Evolutionary conservation across 441 rosid species (phyloP), one percentile per base, ranked within the genome.

Genomic region (Mallotus repandus): DNA sequence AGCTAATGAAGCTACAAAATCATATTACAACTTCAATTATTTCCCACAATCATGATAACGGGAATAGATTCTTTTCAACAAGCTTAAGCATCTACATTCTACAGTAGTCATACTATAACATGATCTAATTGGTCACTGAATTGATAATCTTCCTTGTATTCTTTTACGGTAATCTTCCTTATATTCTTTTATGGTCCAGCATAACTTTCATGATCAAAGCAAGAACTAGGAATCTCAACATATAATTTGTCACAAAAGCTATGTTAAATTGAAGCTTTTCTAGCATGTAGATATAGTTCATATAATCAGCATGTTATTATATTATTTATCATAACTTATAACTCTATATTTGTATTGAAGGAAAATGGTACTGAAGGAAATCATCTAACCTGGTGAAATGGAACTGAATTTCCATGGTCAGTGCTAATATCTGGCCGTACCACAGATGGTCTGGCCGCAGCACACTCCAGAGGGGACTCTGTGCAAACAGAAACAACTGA

Each of bases 371-470:
- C 65, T 60, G 55, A 14, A 60, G 50, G 59, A 66, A 71, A 61
- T 66, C 35, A 32, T 14, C 63, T 66, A 54, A 80, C 83, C 77
- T 74, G 80, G 69, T 54, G 53, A 38, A 21, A 38, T n/a, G 56
- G 41, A 41, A 55, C 11, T 43, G 78, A 49, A 66, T 43, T 21
- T 68, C 48, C 48, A 56, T 68, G 63, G 35, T 56, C 12, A 7
- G 62, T 2, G 56, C 63, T 56, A 55, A 21, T 19, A 49, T 74
- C 73, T 54, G 72, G 67, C 52, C 52, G 67, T 41, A 57, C 60
- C 72, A 68, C 32, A 65, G 57, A 55, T 60, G 53, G 32, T 62
- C 38, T 21, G 18, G 77, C 54, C 35, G 41, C 57, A 53, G 25
- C 21, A 58, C 25, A 38, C 63, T 62, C 72, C 68, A 69, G 14